phyloP scores from a whole-genome alignment of 352 stramenopile species.

The Pythium sukuiense region DNA sequence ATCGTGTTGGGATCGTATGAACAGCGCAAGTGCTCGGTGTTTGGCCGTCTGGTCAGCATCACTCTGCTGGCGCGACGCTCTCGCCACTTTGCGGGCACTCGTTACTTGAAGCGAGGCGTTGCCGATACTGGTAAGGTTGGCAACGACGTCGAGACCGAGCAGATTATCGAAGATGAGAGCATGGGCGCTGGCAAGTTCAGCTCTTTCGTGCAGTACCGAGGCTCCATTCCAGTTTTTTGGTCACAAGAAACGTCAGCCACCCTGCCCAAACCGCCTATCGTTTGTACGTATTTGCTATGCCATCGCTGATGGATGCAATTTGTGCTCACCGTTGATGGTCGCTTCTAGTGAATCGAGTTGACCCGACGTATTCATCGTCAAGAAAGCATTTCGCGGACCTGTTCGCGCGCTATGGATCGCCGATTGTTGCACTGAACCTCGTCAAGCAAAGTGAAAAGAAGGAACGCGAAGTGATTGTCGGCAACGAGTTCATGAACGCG shows the following conservation, averaged over 20 bases:
- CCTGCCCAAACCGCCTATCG: slow-evolving; percentile 97
- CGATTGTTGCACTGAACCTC: slow-evolving; percentile 97
- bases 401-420: slow-evolving; percentile 95
- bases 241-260: slow-evolving; percentile 98
- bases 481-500: slow-evolving; percentile 96
- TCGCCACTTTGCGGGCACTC: slow-evolving; percentile 98
- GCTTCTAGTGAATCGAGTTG: slow-evolving; percentile 92
- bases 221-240: slow-evolving; percentile 99
- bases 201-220: slow-evolving; percentile 97
- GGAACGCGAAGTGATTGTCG: slow-evolving; percentile 97
- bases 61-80: slow-evolving; percentile 96
- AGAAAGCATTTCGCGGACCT: slow-evolving; percentile 94
- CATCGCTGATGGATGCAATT: neutral
- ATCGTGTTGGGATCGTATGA: slow-evolving; percentile 95
- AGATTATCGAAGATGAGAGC: slow-evolving; percentile 92
- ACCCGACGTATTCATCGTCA: slow-evolving; percentile 96
- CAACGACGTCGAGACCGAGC: slow-evolving; percentile 99
- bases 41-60: slow-evolving; percentile 94
- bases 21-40: slow-evolving; percentile 95
- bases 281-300: slow-evolving; percentile 38
- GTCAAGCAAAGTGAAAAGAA: slow-evolving; percentile 98
- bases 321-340: neutral
- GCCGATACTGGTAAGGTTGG: slow-evolving; percentile 98
- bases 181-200: slow-evolving; percentile 93
- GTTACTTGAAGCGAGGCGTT: slow-evolving; percentile 97